phyloP scores from a whole-genome alignment of 768 basidiomycete species.

The Psilocybe tampanensis region DNA sequence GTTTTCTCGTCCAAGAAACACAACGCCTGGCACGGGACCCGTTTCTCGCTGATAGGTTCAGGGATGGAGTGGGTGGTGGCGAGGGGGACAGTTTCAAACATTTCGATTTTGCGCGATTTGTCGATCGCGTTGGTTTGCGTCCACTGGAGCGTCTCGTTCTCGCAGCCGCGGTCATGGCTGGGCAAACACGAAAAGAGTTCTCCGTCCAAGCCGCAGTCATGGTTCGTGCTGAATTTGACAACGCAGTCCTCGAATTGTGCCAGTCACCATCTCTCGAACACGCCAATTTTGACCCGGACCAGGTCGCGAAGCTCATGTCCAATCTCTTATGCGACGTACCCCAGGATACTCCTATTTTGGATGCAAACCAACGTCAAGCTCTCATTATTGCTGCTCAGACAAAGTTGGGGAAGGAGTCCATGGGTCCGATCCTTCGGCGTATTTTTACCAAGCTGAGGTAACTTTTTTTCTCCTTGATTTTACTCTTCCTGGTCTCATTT shows the following conservation, averaged over 20 bases:
- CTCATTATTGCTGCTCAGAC: slow-evolving; percentile 74
- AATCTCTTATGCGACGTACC: slow-evolving; percentile 76
- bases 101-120: slow-evolving; percentile 83
- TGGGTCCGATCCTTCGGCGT: slow-evolving; percentile 72
- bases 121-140: slow-evolving; percentile 78
- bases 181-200: slow-evolving; percentile 56
- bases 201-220: slow-evolving; percentile 67
- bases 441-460: slow-evolving; percentile 79
- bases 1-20: slow-evolving; percentile 84
- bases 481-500: slow-evolving; percentile 9
- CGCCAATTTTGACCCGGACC: slow-evolving; percentile 72
- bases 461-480: slow-evolving; percentile 6
- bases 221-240: slow-evolving; percentile 79
- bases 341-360: slow-evolving; percentile 71
- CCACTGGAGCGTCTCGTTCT: slow-evolving; percentile 81
- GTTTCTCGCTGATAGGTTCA: slow-evolving; percentile 86
- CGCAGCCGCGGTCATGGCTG: slow-evolving; percentile 71
- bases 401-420: slow-evolving; percentile 79
- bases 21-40: slow-evolving; percentile 91
- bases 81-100: slow-evolving; percentile 83
- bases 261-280: slow-evolving; percentile 84
- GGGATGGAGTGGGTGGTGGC: slow-evolving; percentile 86
- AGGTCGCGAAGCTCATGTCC: slow-evolving; percentile 77
- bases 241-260: slow-evolving; percentile 72
- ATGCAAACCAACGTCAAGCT: slow-evolving; percentile 72